Conservation (phyloP, 1,284 basidiomycete species). For the Ustilago trichophora region DNA sequence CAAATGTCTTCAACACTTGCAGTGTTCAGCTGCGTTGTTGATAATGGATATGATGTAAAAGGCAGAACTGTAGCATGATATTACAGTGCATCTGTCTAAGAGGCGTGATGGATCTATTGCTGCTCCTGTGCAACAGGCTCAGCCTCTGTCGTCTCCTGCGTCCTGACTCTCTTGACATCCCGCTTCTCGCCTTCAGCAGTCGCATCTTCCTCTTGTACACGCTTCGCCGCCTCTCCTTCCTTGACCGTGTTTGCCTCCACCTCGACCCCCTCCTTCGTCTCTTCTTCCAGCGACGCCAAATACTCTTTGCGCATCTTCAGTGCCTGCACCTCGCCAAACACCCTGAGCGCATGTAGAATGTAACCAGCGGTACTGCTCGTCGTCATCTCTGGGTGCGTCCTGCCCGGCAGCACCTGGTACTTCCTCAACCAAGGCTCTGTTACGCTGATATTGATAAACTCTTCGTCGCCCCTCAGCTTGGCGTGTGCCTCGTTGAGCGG, state of each 20-base stretch:
- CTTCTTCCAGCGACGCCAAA: slow-evolving; percentile 1
- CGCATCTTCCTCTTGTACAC: slow-evolving; percentile 5
- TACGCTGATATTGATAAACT: slow-evolving; percentile 81
- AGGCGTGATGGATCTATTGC: neutral
- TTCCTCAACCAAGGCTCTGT: slow-evolving; percentile 88
- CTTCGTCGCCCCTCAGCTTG: slow-evolving; percentile 74
- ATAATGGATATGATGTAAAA: too few species aligned
- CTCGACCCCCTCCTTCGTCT: neutral
- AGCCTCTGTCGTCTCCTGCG: slow-evolving; percentile 3
- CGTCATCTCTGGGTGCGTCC: slow-evolving; percentile 95
- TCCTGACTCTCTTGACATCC: slow-evolving; percentile 19
- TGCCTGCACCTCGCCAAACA: slow-evolving; percentile 67
- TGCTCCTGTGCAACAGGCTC: slow-evolving; percentile 2
- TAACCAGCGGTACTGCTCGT: slow-evolving; percentile 89
- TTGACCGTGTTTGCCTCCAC: neutral
- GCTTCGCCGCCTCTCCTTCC: slow-evolving; percentile 1
- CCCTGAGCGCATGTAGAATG: slow-evolving; percentile 82
- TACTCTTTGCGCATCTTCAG: slow-evolving; percentile 28
- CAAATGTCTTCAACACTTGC: too few species aligned
- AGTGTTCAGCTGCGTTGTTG: too few species aligned
- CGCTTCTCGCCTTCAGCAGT: slow-evolving; percentile 6
- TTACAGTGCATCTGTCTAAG: too few species aligned
- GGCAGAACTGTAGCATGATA: too few species aligned
- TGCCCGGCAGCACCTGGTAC: slow-evolving; percentile 93
- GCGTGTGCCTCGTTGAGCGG: slow-evolving; percentile 80